A percentile compares a stretch with the other conserved stretches of the same genome.
phyloP scores from a whole-genome alignment of 1,139 yeast genomes.

The Suhomyces chickasaworum region DNA sequence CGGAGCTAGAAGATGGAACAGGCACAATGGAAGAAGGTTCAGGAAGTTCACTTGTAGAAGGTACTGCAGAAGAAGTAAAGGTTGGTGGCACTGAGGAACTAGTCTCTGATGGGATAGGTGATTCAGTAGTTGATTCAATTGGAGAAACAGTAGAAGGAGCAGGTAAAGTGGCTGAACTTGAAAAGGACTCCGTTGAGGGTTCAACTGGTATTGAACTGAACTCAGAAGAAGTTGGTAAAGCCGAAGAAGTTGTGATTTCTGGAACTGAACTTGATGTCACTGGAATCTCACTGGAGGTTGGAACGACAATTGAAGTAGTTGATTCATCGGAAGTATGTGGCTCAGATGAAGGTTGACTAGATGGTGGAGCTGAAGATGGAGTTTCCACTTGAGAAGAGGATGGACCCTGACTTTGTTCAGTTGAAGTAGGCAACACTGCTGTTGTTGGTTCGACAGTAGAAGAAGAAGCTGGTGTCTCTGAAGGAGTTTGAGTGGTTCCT shows the following conservation, averaged over 20 bases:
- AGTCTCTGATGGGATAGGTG: not conserved
- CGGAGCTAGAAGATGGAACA: not conserved
- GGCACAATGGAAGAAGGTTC: not conserved
- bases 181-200: not conserved
- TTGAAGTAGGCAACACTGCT: conserved; percentile 1
- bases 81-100: not conserved
- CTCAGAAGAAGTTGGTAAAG: not conserved
- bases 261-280: conserved; percentile 1
- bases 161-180: not conserved
- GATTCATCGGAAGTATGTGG: not conserved
- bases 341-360: conserved; percentile 4
- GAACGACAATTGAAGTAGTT: conserved; percentile 5
- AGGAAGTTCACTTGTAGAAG: conserved; percentile 6
- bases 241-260: conserved; percentile 1
- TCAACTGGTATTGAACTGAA: not conserved
- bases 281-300: conserved; percentile 1
- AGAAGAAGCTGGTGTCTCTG: not conserved
- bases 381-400: not conserved
- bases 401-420: conserved; percentile 4
- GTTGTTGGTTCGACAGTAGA: conserved; percentile 8
- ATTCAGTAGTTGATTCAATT: not conserved
- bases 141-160: not conserved
- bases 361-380: conserved; percentile 7
- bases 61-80: conserved; percentile 2
- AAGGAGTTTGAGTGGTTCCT: not conserved